Conservation (phyloP, 495 filamentous ascomycete genomes). For the Xylaria nigripes region DNA sequence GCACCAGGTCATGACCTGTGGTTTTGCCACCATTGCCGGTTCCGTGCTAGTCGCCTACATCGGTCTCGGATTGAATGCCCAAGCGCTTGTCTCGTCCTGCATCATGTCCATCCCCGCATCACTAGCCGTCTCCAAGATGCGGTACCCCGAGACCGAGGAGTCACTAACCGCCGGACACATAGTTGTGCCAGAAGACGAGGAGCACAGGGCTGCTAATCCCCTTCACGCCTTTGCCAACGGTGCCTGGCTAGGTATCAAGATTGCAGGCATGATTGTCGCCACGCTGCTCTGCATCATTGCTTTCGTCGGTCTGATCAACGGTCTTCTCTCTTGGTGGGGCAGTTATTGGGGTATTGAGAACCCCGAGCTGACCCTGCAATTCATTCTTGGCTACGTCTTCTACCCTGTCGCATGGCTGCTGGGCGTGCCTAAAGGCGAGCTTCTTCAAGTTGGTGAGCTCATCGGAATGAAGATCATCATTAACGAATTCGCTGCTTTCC, state of each 20-base stretch:
- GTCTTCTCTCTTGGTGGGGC: constrained; percentile 84
- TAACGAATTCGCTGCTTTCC: constrained; percentile 64
- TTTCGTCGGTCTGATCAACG: constrained; percentile 65
- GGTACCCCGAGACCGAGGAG: constrained; percentile 81
- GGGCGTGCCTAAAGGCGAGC: constrained; percentile 66
- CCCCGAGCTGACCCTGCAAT: constrained; percentile 59
- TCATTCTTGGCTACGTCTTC: constrained; percentile 75
- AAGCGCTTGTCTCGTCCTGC: constrained; percentile 83
- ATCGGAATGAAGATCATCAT: constrained; percentile 79
- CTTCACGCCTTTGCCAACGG: constrained; percentile 84
- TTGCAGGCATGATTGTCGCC: constrained; percentile 74
- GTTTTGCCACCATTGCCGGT: constrained; percentile 56
- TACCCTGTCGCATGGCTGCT: constrained; percentile 81
- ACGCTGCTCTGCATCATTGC: constrained; percentile 80
- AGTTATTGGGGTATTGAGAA: constrained; percentile 66
- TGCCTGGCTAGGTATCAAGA: constrained; percentile 82
- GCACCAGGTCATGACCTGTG: constrained; percentile 82
- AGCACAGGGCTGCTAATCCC: constrained; percentile 62
- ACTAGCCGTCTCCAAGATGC: constrained; percentile 76
- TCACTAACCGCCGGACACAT: constrained; percentile 71
- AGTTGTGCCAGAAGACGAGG: constrained; percentile 66
- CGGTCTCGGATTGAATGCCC: constrained; percentile 66
- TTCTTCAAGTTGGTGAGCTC: constrained; percentile 65
- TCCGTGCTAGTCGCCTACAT: constrained; percentile 77
- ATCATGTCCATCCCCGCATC: constrained; percentile 92